Evolutionary conservation across 2,329 filamentous ascomycete species (phyloP), one percentile per base, ranked within the genome.

Genomic region (Hypoxylon sp.): DNA sequence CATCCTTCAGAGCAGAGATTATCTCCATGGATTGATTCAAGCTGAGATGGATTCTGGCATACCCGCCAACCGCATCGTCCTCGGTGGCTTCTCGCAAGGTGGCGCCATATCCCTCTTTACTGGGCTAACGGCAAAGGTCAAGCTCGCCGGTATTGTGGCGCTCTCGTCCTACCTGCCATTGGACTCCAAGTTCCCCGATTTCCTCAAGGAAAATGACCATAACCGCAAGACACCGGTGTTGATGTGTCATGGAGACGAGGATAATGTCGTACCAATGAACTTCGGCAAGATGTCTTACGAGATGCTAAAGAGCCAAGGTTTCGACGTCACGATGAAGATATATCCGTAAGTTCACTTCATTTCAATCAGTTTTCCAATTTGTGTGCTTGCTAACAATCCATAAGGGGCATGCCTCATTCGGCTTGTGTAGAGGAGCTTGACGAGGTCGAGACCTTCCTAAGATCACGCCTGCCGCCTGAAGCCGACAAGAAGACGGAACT

Each of bases 11-110:
- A 93, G 90, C 55, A 88, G 90, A 73, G 87, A 88, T 43, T 93
- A 94, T 80, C 88, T 98, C 78, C 90, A 94, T 79, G 81, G 81
- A 39, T 86, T 98, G 55, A 92, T 98, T 78, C 88, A 93, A 75
- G 82, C 88, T 66, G 93, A 97, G 80, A 88, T 97, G 58, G 87
- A 91, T 59, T 86, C 89, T 58, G 94, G 94, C 64, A 96, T 97
- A 71, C 88, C 92, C 0, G 84, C 93, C 0, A 88, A 92, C 63
- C 91, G 94, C 56, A 94, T 99, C 74, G 88, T 98, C 16, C 81
- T 98, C 5, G 95, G 92, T 32, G 92, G 92, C 41, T 96, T 95
- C 83, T 92, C 89, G 23, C 88, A 98, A 80, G 95, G 95, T 63
- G 95, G 93, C 55, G 94, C 94, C 61, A 93, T 97, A 84, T 88